A percentile compares a stretch with the other conserved stretches of the same genome.
phyloP scores from a whole-genome alignment of 768 basidiomycete species.

The Suillus subaureus region DNA sequence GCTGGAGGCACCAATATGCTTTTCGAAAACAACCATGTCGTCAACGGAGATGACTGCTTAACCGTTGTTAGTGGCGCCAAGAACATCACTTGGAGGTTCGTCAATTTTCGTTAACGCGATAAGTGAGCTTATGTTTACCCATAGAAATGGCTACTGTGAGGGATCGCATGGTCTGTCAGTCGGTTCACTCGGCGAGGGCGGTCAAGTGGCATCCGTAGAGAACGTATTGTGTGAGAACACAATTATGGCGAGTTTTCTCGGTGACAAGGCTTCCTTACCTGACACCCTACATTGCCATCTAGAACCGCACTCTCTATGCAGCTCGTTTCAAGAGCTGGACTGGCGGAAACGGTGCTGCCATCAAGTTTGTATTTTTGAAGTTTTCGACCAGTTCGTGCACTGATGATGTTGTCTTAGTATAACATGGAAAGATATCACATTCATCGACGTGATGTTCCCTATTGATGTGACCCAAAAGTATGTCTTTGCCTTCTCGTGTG shows the following conservation, averaged over 20 bases:
- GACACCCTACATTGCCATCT: conserved; percentile 7
- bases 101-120: not conserved
- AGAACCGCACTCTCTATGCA: conserved; percentile 56
- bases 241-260: conserved; percentile 37
- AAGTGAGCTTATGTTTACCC: not conserved
- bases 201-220: conserved; percentile 56
- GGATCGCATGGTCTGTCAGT: conserved; percentile 64
- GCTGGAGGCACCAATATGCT: conserved; percentile 58
- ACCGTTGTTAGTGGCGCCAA: conserved; percentile 59
- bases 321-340: conserved; percentile 74
- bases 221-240: conserved; percentile 55
- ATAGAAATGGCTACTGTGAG: conserved; percentile 54
- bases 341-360: conserved; percentile 58
- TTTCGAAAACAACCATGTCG: conserved; percentile 58
- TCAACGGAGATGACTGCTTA: conserved; percentile 65
- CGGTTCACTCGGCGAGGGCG: conserved; percentile 44
- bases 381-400: not conserved
- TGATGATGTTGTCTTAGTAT: conserved; percentile 35
- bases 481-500: conserved; percentile 13
- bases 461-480: conserved; percentile 68
- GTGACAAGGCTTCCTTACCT: not conserved
- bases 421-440: conserved; percentile 60
- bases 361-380: conserved; percentile 43
- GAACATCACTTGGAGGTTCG: conserved; percentile 52
- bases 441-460: conserved; percentile 56